phyloP scores from a whole-genome alignment of 179 eudicot species.

The Carnegiea gigantea region DNA sequence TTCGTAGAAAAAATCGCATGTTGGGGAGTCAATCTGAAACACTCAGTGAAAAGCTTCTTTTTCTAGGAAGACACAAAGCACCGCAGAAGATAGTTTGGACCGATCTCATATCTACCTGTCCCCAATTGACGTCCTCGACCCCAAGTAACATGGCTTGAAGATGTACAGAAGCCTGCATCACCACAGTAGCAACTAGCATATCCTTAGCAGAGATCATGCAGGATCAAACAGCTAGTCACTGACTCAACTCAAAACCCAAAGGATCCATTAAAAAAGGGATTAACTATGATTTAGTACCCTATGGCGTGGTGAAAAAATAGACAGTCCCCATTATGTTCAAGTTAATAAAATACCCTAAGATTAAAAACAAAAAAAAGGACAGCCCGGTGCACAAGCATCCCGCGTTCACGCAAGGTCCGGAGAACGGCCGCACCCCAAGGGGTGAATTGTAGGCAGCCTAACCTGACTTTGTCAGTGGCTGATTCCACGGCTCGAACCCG shows the following conservation, averaged over 20 bases:
- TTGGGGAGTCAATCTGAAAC: neutral
- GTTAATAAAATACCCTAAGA: too few species aligned
- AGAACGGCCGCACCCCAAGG: too few species aligned
- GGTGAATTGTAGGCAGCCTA: too few species aligned
- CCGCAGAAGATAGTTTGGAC: neutral
- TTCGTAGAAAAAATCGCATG: too few species aligned
- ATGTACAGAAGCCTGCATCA: neutral
- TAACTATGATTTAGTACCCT: neutral
- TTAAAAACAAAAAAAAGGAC: too few species aligned
- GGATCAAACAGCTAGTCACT: neutral
- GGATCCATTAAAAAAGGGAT: neutral
- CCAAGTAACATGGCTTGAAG: neutral
- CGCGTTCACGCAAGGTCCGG: too few species aligned
- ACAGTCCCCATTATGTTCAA: too few species aligned
- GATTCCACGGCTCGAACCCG: too few species aligned
- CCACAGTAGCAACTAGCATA: neutral
- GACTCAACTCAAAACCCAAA: neutral
- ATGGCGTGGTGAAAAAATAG: neutral
- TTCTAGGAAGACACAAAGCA: neutral
- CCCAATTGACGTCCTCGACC: neutral
- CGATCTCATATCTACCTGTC: neutral
- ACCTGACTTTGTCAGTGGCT: too few species aligned
- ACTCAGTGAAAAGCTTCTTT: neutral
- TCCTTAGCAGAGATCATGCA: neutral
- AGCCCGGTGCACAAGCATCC: too few species aligned